A percentile compares a stretch with the other conserved stretches of the same genome.
Evolutionary conservation across 495 filamentous ascomycete genomes (phyloP).

Genomic region (Cercophora newfieldiana): DNA sequence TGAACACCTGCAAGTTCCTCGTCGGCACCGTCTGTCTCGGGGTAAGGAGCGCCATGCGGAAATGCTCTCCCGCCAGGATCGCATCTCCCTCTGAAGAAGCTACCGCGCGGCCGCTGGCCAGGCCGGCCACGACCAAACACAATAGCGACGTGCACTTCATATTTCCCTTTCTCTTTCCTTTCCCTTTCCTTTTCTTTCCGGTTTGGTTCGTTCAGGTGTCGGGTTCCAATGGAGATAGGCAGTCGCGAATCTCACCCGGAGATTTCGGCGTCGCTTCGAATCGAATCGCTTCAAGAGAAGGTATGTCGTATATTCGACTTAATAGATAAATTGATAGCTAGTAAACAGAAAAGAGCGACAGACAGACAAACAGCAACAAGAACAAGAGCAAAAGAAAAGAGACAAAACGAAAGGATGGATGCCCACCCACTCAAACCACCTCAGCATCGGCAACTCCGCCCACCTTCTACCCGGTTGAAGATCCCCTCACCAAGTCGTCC

Average conservation of each 20-base stretch:
- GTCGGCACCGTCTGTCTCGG: slow-evolving; percentile 20
- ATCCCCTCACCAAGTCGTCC: neutral
- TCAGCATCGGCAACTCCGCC: neutral
- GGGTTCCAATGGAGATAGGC: neutral
- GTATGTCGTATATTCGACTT: neutral
- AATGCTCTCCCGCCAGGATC: slow-evolving; percentile 21
- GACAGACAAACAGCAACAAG: neutral
- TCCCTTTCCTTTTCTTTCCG: neutral
- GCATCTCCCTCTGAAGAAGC: slow-evolving; percentile 16
- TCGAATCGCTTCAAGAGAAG: neutral
- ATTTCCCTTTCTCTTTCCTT: neutral
- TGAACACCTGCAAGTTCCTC: slow-evolving; percentile 31
- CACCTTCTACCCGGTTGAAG: neutral
- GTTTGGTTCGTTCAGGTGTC: neutral
- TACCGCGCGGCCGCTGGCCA: slow-evolving; percentile 8
- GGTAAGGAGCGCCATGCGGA: slow-evolving; percentile 21
- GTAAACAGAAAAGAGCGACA: neutral
- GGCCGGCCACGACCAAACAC: slow-evolving; percentile 8
- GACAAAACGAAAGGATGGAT: neutral
- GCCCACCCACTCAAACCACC: neutral
- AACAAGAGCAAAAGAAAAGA: slow-evolving; percentile 5
- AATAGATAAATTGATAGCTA: neutral
- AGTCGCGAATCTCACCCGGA: slow-evolving; percentile 4
- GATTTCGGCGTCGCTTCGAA: neutral
- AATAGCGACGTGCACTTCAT: slow-evolving; percentile 9